Evolutionary conservation across 208 protist genomes (phyloP), one percentile per base, ranked within the genome.

Genomic region (Trypanosoma scelopori): DNA sequence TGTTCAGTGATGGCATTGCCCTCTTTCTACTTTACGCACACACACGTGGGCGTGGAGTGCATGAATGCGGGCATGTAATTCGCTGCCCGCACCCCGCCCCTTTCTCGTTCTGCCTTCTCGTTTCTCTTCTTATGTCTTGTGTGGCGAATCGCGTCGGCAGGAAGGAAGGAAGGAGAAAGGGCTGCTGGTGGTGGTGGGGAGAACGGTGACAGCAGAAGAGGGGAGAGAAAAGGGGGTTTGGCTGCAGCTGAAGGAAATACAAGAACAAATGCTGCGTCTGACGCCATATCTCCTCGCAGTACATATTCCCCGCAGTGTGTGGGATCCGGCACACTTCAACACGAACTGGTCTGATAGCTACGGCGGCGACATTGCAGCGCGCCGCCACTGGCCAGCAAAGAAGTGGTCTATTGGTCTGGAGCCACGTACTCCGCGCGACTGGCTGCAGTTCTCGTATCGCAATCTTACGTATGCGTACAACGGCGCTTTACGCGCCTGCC

Each of bases 381-480:
- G 90, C 7, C 84, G 90, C 1, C 84, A 92, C 50, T 96, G 90
- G 90, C 87, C 90, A 20, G 84, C 87, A 16, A 92, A 91, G 74
- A 78, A 82, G 62, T 96, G 87, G 85, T 75, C 74, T 13, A 74
- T 96, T 65, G 90, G 83, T 5, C 79, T 94, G 30, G 85, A 93
- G 67, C 90, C 90, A 1, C 78, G 82, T 68, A 93, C 90, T 25
- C 90, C 86, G n/a, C 70, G 66, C 0, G 87, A 96, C 15, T 96
- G 87, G 85, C 72, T 93, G 28, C 79, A 73, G 46, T 91, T 82
- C 65, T 93, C 87, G 16, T 66, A 82, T 28, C 82, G 90, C 46
- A 96, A 96, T 65, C 72, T 96, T 9, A 82, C 90, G 39, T 96
- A 96, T 66, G 87, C 83, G 30, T 96, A 96, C 84, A 96, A 96